Evolutionary conservation across 768 basidiomycete genomes (phyloP).

Genomic region (Boletus patriciae): DNA sequence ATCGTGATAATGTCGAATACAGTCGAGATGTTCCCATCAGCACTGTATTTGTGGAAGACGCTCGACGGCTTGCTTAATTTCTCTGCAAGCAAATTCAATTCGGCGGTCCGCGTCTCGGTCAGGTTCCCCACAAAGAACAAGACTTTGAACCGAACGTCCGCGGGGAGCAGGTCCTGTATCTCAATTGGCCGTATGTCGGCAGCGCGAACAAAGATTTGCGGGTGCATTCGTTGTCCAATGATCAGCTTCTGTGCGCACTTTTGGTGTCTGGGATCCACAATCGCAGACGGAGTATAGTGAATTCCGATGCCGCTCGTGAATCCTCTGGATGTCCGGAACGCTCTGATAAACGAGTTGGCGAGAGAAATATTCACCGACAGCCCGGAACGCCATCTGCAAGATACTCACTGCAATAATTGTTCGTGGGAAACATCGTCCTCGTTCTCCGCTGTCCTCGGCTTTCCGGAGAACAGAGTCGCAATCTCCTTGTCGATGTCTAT

Average conservation of each 20-base stretch:
- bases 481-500: slow-evolving; percentile 70
- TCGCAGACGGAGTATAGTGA: slow-evolving; percentile 39
- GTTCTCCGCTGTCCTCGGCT: slow-evolving; percentile 50
- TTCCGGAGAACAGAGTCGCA: slow-evolving; percentile 65
- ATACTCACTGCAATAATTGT: slow-evolving; percentile 36
- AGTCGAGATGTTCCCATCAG: slow-evolving; percentile 17
- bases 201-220: slow-evolving; percentile 36
- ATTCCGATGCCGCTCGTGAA: slow-evolving; percentile 42
- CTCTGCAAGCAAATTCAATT: slow-evolving; percentile 28
- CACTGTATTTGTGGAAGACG: slow-evolving; percentile 32
- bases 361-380: background rate
- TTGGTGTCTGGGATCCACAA: slow-evolving; percentile 36
- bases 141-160: slow-evolving; percentile 41
- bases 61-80: slow-evolving; percentile 26
- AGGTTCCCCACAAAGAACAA: slow-evolving; percentile 36
- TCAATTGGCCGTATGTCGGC: slow-evolving; percentile 40
- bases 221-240: slow-evolving; percentile 41
- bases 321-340: slow-evolving; percentile 38
- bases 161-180: slow-evolving; percentile 41
- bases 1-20: slow-evolving; percentile 36
- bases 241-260: slow-evolving; percentile 32
- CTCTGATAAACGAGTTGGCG: slow-evolving; percentile 22
- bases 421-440: slow-evolving; percentile 35
- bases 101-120: slow-evolving; percentile 19
- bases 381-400: background rate